Base-by-base conservation (phyloP, 805 yeast genomes). In the Lachancea meyersii region DNA sequence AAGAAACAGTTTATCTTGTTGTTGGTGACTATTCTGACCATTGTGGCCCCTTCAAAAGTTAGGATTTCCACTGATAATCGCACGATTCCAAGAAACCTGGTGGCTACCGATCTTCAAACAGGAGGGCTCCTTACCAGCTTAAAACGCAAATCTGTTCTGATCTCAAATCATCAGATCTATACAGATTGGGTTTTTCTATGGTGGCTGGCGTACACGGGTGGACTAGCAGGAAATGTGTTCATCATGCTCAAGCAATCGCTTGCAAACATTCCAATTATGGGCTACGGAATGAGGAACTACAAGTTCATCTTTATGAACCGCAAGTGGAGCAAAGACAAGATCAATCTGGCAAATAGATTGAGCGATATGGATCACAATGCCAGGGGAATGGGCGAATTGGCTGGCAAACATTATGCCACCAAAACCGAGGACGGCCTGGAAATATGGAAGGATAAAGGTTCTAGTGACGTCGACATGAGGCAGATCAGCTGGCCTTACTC, bases 121-220 rank as follows among this genome's bases (percentile, higher is more conserved):
- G 52, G 57, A 2, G 47, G 54, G 37, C 46, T 61, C 11, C 14
- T 45, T 6, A 60, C 65, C 3, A 36, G 55, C 49, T 53, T 81
- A 34, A 60, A 69, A 6, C 75, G 75, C 17, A 72, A 79, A 31
- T 72, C 85, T 0, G 72, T 91, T 2, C 60, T 82, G 35, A 80
- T 89, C 27, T 77, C 93, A n/a, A 91, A 91, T 58, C 97, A 91
- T 63, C 97, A 89, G 65, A 82, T 91, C 19, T 91, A 91, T 60
- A 79, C 91, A 3, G 98, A 91, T 60, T 91, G 98, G 98, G 71
- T 84, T 9, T 88, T 77, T 53, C 52, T 87, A 43, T 91, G 98
- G 98, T 91, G 86, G 77, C 47, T 85, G 17, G 69, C 85, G 0
- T 83, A 86, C 59, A 73, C 88, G 5, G 76, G 86, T 10, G 61